Base-by-base conservation (phyloP, 2,329 filamentous ascomycete genomes). In the Colletotrichum liriopes region DNA sequence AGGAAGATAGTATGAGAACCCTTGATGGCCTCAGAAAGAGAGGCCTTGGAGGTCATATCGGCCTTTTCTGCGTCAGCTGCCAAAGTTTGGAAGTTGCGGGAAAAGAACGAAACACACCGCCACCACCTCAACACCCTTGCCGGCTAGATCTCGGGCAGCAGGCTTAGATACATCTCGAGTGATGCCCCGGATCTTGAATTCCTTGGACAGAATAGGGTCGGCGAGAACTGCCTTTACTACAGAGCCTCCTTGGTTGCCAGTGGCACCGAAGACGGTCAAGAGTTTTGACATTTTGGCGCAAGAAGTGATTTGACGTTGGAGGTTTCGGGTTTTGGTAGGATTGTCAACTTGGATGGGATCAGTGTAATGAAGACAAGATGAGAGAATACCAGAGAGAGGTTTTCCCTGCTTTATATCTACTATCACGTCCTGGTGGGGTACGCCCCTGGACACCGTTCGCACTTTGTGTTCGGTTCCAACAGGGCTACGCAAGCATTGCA, bases 161-260 rank as follows among this genome's bases (percentile, higher is more conserved):
- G 81, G 78, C 73, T 85, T 86, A 35, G 77, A 78, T 1, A 78
- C 75, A 76, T 86, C 82, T n/a, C 86, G 83, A 4, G 86, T 88
- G 67, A 88, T 78, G 56, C 81, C 86, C 2, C 86, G 84, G 56
- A 88, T 79, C 35, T 79, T 80, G 79, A 83, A 88, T 56, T 83
- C 78, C 39, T 82, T 79, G 47, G 81, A 84, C 20, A 87, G 81
- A n/a, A 75, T 77, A 3, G 86, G 76, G 79, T 89, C 84, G 65
- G 80, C 81, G 72, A 88, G 84, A 73, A 88, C 81, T 63, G 80
- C 78, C 3, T 77, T 73, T 67, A 87, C 80, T 39, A 88, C 84
- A 39, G 85, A 86, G 45, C 83, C 83, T 52, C 86, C 87, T 76
- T 89, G 86, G 72, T 83, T 82, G 67, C 86, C 86, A 3, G 86